These are phyloP conservation scores for Tuctoria greenei DNA, from an alignment of 176 grass and related monocot genomes.

Conservation along the genomic window DNA sequence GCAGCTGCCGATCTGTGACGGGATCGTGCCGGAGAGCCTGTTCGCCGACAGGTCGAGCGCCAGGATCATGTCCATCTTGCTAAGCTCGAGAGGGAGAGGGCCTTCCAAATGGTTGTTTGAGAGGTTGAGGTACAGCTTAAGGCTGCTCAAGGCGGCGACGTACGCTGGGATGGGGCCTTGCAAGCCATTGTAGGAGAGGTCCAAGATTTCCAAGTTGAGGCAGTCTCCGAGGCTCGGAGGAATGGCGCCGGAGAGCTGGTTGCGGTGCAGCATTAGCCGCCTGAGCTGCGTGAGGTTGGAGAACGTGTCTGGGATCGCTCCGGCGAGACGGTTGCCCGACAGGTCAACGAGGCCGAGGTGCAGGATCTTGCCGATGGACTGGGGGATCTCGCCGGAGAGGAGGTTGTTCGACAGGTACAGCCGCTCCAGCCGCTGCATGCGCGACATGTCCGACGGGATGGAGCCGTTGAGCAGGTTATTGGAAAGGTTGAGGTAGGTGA, in stretches of 20 bases:
- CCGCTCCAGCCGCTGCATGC: constrained; percentile 63
- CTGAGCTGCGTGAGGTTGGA: constrained; percentile 52
- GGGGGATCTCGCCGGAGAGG: constrained; percentile 64
- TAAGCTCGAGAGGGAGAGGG: constrained; percentile 58
- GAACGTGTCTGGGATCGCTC: constrained; percentile 38
- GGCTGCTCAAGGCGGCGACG: constrained; percentile 57
- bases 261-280: constrained; percentile 43
- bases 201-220: constrained; percentile 45
- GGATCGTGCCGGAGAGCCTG: constrained; percentile 50
- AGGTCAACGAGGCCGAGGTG: constrained; percentile 73
- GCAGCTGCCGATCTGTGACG: constrained; percentile 68
- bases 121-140: constrained; percentile 77
- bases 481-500: constrained; percentile 65
- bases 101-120: constrained; percentile 73
- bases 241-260: constrained; percentile 32
- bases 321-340: constrained; percentile 46
- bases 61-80: constrained; percentile 82
- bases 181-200: constrained; percentile 69
- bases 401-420: constrained; percentile 69
- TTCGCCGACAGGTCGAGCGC: constrained; percentile 70
- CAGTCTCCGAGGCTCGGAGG: constrained; percentile 43
- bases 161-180: constrained; percentile 42
- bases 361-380: constrained; percentile 49
- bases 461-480: constrained; percentile 59
- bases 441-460: constrained; percentile 63